phyloP scores from a whole-genome alignment of 1,284 basidiomycete genomes.

The Ceratobasidium sp. region DNA sequence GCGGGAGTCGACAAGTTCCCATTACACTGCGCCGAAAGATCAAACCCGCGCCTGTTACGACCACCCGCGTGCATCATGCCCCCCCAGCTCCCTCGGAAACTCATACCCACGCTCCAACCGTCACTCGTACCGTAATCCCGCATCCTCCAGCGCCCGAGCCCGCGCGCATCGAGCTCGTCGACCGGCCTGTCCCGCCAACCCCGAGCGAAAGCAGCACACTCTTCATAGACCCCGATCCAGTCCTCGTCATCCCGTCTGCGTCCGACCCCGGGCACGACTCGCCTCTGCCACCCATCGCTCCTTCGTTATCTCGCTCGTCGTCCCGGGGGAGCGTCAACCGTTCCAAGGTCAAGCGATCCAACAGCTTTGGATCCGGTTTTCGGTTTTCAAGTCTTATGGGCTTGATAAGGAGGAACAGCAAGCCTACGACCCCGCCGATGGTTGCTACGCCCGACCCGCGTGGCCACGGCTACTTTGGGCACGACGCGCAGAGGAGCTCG shows the following conservation, averaged over 20 bases:
- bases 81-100: not conserved
- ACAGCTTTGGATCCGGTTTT: conserved; percentile 20
- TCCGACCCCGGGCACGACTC: not conserved
- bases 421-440: not conserved
- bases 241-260: conserved; percentile 18
- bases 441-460: not conserved
- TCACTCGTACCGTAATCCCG: not conserved
- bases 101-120: not conserved
- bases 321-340: conserved; percentile 2
- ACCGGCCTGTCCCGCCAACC: conserved; percentile 1
- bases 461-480: not conserved
- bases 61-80: conserved; percentile 8
- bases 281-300: not conserved
- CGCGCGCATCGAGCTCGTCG: conserved; percentile 32
- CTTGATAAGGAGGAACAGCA: conserved; percentile 15
- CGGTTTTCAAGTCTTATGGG: conserved; percentile 35
- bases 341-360: conserved; percentile 25
- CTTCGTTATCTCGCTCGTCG: conserved; percentile 1
- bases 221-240: not conserved
- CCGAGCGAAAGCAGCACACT: not conserved
- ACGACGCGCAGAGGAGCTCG: not conserved
- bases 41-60: conserved; percentile 15
- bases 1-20: conserved; percentile 9
- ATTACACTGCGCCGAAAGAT: conserved; percentile 37
- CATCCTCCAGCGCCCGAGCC: conserved; percentile 12